These are phyloP conservation scores for Colletotrichum sp. DNA, from an alignment of 2,329 filamentous ascomycete genomes.

Conservation along the genomic window DNA sequence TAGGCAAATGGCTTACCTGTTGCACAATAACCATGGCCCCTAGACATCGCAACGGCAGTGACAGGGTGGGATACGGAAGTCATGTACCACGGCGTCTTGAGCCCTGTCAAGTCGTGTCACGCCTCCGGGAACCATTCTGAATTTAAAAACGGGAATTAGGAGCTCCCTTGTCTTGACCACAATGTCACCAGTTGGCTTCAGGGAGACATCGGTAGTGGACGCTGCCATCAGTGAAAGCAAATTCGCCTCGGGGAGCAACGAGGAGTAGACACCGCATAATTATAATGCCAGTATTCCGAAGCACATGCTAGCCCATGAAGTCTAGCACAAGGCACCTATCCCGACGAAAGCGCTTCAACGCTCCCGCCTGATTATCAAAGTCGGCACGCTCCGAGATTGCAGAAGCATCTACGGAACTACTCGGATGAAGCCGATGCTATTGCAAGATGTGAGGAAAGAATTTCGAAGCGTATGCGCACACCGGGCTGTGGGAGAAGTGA, in stretches of 20 bases:
- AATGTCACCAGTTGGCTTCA: neutral
- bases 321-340: neutral
- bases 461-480: neutral
- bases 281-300: neutral
- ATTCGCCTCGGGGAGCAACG: neutral
- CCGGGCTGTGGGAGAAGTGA: neutral
- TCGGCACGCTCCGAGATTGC: neutral
- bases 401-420: neutral
- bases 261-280: neutral
- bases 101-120: neutral
- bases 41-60: neutral
- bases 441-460: fast-evolving
- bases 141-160: neutral
- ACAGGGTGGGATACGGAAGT: neutral
- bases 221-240: neutral
- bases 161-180: neutral
- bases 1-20: neutral
- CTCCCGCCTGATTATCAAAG: fast-evolving
- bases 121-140: neutral
- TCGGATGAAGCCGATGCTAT: neutral
- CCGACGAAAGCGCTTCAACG: neutral
- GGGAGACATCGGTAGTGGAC: neutral
- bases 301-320: neutral
- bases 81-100: neutral
- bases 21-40: neutral